These are phyloP conservation scores for Neurospora intermedia DNA, from an alignment of 495 filamentous ascomycete species.

Conservation along the genomic window DNA sequence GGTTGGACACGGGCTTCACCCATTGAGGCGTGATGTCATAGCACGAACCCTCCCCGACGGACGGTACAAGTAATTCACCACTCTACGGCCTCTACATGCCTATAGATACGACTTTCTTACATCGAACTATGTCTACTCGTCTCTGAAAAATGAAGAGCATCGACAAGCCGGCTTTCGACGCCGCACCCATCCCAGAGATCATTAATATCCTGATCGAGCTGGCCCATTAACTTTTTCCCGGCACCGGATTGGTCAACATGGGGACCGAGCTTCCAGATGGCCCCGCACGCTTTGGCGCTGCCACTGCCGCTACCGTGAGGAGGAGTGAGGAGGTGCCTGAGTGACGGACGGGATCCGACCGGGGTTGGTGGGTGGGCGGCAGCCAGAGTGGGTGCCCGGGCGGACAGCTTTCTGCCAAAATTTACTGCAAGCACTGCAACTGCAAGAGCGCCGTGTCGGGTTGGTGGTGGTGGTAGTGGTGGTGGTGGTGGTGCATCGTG, in stretches of 20 bases:
- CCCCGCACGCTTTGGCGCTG: background rate
- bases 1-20: background rate
- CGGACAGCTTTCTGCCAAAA: slow-evolving; percentile 1
- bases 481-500: background rate
- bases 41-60: background rate
- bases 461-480: background rate
- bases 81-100: background rate
- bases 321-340: background rate
- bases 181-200: background rate
- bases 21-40: background rate
- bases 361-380: background rate
- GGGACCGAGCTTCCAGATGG: background rate
- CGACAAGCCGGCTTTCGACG: background rate
- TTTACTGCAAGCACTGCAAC: background rate
- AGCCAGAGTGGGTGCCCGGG: background rate
- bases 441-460: background rate
- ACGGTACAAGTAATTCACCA: background rate
- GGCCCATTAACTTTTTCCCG: background rate
- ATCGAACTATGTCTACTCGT: background rate
- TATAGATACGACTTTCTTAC: background rate
- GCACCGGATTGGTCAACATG: background rate
- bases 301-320: background rate
- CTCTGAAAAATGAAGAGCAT: background rate
- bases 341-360: background rate
- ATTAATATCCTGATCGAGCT: background rate